Evolutionary conservation across 768 basidiomycete species (phyloP).

Genomic region (Rhizopogon vesiculosus): DNA sequence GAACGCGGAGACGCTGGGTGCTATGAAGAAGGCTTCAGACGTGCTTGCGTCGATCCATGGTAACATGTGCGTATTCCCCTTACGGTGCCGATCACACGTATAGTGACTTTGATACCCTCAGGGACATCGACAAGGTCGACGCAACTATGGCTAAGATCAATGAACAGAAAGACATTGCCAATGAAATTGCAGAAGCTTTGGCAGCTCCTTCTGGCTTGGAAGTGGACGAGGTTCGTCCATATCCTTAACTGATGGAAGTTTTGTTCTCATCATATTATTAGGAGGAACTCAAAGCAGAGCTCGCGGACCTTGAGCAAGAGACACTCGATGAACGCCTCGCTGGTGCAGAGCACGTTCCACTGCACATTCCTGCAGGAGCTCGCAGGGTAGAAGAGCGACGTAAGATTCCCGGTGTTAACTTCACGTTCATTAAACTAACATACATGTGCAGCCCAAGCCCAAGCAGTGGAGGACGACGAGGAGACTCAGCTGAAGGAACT

Average conservation of each 20-base stretch:
- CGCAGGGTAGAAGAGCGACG: slow-evolving; percentile 36
- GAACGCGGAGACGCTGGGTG: slow-evolving; percentile 95
- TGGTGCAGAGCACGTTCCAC: slow-evolving; percentile 85
- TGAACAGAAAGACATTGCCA: slow-evolving; percentile 88
- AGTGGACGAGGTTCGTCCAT: slow-evolving; percentile 65
- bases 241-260: neutral
- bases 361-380: slow-evolving; percentile 71
- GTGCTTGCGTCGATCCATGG: slow-evolving; percentile 89
- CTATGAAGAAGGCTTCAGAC: slow-evolving; percentile 93
- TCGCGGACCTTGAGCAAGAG: slow-evolving; percentile 87
- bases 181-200: slow-evolving; percentile 88
- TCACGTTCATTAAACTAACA: neutral
- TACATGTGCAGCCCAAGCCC: slow-evolving; percentile 23
- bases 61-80: slow-evolving; percentile 61
- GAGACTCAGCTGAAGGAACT: slow-evolving; percentile 84
- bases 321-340: slow-evolving; percentile 79
- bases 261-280: slow-evolving; percentile 26
- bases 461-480: slow-evolving; percentile 80
- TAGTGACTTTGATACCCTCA: slow-evolving; percentile 22
- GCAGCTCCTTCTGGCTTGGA: slow-evolving; percentile 60
- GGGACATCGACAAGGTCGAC: slow-evolving; percentile 86
- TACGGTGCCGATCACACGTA: neutral
- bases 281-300: slow-evolving; percentile 75
- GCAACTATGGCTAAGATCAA: slow-evolving; percentile 80
- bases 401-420: neutral